Base-by-base conservation (phyloP, 768 basidiomycete genomes). In the Cyclocybe aegerita region DNA sequence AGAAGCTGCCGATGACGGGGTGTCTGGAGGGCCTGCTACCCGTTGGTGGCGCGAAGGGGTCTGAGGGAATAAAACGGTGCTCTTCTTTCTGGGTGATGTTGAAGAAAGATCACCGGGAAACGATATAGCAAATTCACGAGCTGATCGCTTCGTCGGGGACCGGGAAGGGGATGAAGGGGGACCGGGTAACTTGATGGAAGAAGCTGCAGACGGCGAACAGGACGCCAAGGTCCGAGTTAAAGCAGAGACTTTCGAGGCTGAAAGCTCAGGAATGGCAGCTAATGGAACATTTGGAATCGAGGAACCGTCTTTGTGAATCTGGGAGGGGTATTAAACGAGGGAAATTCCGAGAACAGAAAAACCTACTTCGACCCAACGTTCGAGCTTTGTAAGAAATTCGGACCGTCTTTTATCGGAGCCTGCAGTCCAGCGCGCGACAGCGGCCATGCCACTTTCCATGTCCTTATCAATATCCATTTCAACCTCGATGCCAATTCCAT, bases 401-500 rank as follows among this genome's bases (percentile, higher is more conserved):
- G 73, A 68, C 48, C 83, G 79, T 47, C 91, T 80, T 32, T 68
- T 69, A 48, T 89, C 87, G 34, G 78, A 70, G 39, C 75, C 82
- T 29, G 86, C 81, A 2, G 91, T 91, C 91, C 91, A 93, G 49
- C 89, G 81, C 46, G 91, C 90, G 39, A 93, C 88, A 29, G 90
- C 88, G 34, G 89, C 88, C 86, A 93, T 92, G n/a, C 90, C 89
- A 39, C 79, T 82, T 15, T 73, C 73, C 85, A 88, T 84, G 58
- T 80, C 83, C 68, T 88, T 88, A 67, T 90, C 88, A 48, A 90
- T 80, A 59, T 91, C 83, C 73, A 90, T 86, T 58, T 92, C 88
- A 17, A 92, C 89, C 68, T 93, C 88, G 43, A 93, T 89, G 1
- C 91, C 91, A 54, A 93, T 79, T 7, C 90, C 91, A 64, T 92